Base-by-base conservation (phyloP, 2,329 filamentous ascomycete species). In the Neonectria ditissima region DNA sequence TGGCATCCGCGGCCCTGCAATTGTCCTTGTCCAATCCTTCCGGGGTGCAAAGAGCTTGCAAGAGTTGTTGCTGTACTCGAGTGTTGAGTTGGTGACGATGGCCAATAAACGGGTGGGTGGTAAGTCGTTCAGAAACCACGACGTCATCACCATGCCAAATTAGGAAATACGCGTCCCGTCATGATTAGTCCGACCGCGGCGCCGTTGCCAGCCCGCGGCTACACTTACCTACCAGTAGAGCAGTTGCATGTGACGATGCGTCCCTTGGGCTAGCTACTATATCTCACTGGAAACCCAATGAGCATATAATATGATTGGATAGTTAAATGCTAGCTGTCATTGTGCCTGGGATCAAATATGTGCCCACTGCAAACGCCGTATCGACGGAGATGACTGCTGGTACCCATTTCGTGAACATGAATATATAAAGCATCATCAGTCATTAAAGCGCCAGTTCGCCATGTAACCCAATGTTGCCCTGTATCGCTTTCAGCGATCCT, bases 1-100 rank as follows among this genome's bases (percentile, higher is more conserved):
- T 77, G 55, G 55, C 34, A 59, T 48, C 10, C 50, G 14, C 16
- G 37, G 14, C 20, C 30, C 14, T 22, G 39, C 39, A 20, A 14
- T 10, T 30, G 26, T 32, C 45, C 28, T 30, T 18, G 43, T 10
- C 26, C 22, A 14, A 52, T 37, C 18, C 30, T 24, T 37, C 1
- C 22, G 11, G 48, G 9, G 26, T 30, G 13, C 9, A 6, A n/a
- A 4, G 14, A 13, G 14, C 26, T 44, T 37, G 41, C 47, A 11
- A 32, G 47, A 13, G 47, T 32, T 3, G 47, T 14, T 20, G 47
- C 28, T 50, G 47, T 50, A 20, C 26, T 50, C 14, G n/a, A n/a
- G 51, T 34, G 44, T 13, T 14, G 22, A 44, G 14, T 26, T 18
- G 20, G 18, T 13, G 30, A 39, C 9, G n/a, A 45, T 5, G n/a